A percentile compares a stretch with the other conserved stretches of the same genome.
Conservation (phyloP, 345 rosid genomes). For the Syzygium oleosum region DNA sequence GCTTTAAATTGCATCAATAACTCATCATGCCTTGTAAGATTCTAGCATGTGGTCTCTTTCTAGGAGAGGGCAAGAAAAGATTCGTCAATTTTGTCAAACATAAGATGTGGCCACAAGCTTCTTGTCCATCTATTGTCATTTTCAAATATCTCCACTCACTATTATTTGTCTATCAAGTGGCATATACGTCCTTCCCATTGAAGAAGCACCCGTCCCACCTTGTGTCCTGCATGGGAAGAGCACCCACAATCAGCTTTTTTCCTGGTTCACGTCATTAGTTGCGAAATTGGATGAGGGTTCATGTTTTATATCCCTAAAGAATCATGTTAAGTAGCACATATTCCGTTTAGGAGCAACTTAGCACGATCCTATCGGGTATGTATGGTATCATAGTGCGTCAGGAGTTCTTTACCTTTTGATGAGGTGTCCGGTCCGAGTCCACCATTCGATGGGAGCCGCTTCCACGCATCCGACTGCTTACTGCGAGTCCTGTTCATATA, state of each 20-base stretch:
- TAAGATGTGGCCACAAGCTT: background rate
- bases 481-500: background rate
- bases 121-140: background rate
- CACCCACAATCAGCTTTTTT: background rate
- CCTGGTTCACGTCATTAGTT: background rate
- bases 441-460: background rate
- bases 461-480: background rate
- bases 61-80: background rate
- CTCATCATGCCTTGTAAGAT: background rate
- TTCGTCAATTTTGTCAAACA: background rate
- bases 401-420: background rate
- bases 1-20: background rate
- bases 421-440: background rate
- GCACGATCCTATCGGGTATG: background rate
- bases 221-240: background rate
- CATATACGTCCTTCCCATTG: background rate
- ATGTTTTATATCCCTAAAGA: background rate
- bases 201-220: background rate
- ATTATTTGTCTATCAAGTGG: background rate
- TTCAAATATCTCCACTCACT: background rate
- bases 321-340: background rate
- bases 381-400: background rate
- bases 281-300: background rate
- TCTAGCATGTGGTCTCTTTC: background rate
- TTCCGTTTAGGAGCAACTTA: background rate